Base-by-base conservation (phyloP, 1,139 yeast species). In the Geotrichum cucujoidarum region DNA sequence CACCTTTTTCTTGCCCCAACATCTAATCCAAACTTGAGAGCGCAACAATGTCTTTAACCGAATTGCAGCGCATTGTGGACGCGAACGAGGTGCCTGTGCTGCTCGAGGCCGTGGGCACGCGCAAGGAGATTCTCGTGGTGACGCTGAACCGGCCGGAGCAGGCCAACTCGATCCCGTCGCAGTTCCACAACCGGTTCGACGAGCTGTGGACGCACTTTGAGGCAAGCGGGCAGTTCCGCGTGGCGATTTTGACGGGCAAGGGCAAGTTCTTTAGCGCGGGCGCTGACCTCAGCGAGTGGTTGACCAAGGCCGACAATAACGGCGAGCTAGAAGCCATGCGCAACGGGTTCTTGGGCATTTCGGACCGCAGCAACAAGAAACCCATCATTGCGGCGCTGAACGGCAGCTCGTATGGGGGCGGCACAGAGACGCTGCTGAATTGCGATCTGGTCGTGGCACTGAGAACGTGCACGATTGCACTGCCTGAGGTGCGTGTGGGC, bases 401-500 rank as follows among this genome's bases (percentile, higher is more conserved):
- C 43, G 67, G 67, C 8, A 35, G 63, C 5, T 53, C 65, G 4
- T 60, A 54, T 35, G 67, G 67, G 16, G 67, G 67, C 5, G 67
- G 67, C 16, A 62, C 66, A 35, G 67, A 64, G 51, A 56, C 61
- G 7, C 54, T 62, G 11, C 53, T 62, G 47, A 64, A 64, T 45
- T 62, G 66, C 37, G 67, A 64, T 43, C 47, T 64, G 41, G 66
- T 64, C 2, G 62, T 64, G 8, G 66, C 66, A 1, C 53, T 55
- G 5, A 45, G 52, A 18, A 40, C 54, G 1, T 66, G 66, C 4
- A 56, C 59, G 3, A 53, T 64, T 33, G 48, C 58, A 1, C 53
- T 64, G 21, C 67, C 67, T 6, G 67, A 64, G 47, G 63, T 60
- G 18, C 57, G 64, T n/a, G 52, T 64, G 4, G 66, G 67, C 10